Percentiles rank a stretch among this genome's conserved stretches.
These are phyloP conservation scores for Handroanthus guayacan DNA, from an alignment of 257 asterid genomes.

Conservation along the genomic window DNA sequence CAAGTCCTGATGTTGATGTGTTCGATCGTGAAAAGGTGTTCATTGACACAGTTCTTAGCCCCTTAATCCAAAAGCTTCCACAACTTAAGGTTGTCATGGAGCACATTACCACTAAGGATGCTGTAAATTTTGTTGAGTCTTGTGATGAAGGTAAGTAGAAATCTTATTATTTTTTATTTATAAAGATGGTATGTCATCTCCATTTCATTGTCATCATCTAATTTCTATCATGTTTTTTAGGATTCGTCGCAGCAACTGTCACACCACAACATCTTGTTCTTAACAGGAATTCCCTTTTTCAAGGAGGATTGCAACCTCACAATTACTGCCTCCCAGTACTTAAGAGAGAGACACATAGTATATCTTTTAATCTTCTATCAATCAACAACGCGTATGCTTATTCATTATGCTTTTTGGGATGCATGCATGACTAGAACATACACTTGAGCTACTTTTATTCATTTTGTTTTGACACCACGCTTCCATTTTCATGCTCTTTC, in stretches of 20 bases:
- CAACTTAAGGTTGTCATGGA: slow-evolving; percentile 91
- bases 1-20: slow-evolving; percentile 77
- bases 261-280: slow-evolving; percentile 96
- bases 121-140: slow-evolving; percentile 82
- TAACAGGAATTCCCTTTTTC: slow-evolving; percentile 88
- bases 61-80: slow-evolving; percentile 75
- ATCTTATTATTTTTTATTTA: slow-evolving; percentile 5
- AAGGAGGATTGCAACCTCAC: slow-evolving; percentile 96
- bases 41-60: slow-evolving; percentile 74
- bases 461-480: not conserved
- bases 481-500: not conserved
- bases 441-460: not conserved
- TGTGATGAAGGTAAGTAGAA: slow-evolving; percentile 65
- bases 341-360: slow-evolving; percentile 92
- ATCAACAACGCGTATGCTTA: slow-evolving; percentile 16
- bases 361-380: slow-evolving; percentile 21
- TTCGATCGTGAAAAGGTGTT: slow-evolving; percentile 96
- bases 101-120: slow-evolving; percentile 92
- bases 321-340: slow-evolving; percentile 92
- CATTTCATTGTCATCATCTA: slow-evolving; percentile 5
- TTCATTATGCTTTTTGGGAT: not conserved
- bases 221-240: slow-evolving; percentile 43
- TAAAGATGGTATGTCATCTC: not conserved
- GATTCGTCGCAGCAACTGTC: slow-evolving; percentile 93
- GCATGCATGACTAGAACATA: not conserved